Conservation (phyloP, 73 alveolate species). For the Urostyla sp. region DNA sequence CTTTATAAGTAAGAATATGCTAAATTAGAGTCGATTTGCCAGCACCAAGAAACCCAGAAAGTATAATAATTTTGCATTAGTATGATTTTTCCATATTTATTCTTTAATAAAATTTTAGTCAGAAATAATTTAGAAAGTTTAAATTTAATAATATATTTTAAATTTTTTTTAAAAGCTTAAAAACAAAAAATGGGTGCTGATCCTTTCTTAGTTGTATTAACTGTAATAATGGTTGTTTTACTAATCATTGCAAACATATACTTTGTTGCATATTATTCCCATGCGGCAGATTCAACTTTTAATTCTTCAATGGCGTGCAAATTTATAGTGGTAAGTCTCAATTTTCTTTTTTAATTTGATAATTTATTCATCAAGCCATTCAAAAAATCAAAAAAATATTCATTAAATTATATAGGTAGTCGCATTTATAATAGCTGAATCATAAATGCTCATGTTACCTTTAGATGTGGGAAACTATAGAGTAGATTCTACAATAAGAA, state of each 20-base stretch:
- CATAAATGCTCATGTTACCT: slow-evolving; percentile 83
- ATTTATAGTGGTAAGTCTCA: not conserved
- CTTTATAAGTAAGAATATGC: slow-evolving; percentile 51
- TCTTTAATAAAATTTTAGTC: too few species aligned
- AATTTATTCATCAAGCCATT: too few species aligned
- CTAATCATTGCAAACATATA: slow-evolving; percentile 23
- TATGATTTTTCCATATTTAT: too few species aligned
- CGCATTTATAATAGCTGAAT: slow-evolving; percentile 41
- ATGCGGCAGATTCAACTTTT: slow-evolving; percentile 31
- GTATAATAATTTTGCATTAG: slow-evolving; percentile 42
- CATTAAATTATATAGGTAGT: too few species aligned
- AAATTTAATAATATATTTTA: too few species aligned
- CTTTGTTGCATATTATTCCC: slow-evolving; percentile 30
- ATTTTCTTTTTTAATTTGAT: too few species aligned
- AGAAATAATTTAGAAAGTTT: too few species aligned
- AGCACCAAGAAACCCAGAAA: slow-evolving; percentile 74
- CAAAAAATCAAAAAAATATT: too few species aligned
- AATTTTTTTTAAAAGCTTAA: too few species aligned
- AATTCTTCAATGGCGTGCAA: slow-evolving; percentile 33
- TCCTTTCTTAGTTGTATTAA: slow-evolving; percentile 22
- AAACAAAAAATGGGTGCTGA: too few species aligned
- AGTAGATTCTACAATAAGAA: slow-evolving; percentile 79
- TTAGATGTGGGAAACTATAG: slow-evolving; percentile 86
- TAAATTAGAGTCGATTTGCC: slow-evolving; percentile 76
- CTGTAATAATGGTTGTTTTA: not conserved